Evolutionary conservation across 2,329 filamentous ascomycete genomes (phyloP).

Genomic region (Colletotrichum phormii): DNA sequence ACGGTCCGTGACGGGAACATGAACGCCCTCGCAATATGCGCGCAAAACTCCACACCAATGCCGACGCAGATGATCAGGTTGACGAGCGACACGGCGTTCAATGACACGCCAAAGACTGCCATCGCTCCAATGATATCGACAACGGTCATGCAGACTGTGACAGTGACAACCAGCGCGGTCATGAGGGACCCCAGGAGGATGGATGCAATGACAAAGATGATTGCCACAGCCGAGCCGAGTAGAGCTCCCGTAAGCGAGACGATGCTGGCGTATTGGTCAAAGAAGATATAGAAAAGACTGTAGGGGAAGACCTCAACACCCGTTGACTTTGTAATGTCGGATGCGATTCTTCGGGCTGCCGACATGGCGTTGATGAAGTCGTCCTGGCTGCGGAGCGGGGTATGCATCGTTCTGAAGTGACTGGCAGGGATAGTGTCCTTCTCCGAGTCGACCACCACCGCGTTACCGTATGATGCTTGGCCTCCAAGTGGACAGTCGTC

Average conservation of each 20-base stretch:
- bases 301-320: constrained; percentile 92
- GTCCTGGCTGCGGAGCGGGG: constrained; percentile 84
- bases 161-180: constrained; percentile 84
- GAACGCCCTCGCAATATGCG: constrained; percentile 94
- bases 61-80: constrained; percentile 98
- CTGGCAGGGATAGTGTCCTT: constrained; percentile 79
- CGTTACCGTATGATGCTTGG: constrained; percentile 86
- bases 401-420: constrained; percentile 93
- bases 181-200: constrained; percentile 84
- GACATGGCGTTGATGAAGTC: constrained; percentile 95
- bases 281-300: constrained; percentile 98
- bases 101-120: constrained; percentile 86
- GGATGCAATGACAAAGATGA: constrained; percentile 85
- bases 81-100: constrained; percentile 95
- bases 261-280: constrained; percentile 94
- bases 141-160: constrained; percentile 93
- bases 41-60: constrained; percentile 97
- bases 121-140: constrained; percentile 96
- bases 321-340: constrained; percentile 77
- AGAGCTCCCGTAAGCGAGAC: constrained; percentile 82
- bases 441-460: constrained; percentile 81
- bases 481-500: constrained; percentile 90
- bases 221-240: constrained; percentile 83
- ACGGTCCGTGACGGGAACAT: constrained; percentile 89
- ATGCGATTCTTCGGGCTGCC: constrained; percentile 87